Evolutionary conservation across 495 filamentous ascomycete species (phyloP).

Genomic region (Cercophora sp.): DNA sequence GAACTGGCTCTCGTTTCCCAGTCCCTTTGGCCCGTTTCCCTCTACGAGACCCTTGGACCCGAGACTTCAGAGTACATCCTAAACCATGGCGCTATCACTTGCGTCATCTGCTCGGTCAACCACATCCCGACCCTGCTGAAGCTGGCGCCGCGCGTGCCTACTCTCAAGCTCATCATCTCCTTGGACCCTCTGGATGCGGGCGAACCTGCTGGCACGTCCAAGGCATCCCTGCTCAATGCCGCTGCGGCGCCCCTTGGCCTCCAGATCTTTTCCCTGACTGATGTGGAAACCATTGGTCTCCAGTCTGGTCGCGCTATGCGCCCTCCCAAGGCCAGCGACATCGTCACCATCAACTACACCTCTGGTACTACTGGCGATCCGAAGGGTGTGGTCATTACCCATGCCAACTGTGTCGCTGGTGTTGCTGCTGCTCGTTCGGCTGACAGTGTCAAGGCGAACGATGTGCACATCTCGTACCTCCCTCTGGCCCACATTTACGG

Average conservation of each 20-base stretch:
- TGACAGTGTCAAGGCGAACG: slow-evolving; percentile 45
- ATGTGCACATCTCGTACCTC: slow-evolving; percentile 78
- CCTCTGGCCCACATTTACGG: slow-evolving; percentile 94
- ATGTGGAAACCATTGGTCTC: slow-evolving; percentile 73
- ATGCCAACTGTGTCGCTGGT: slow-evolving; percentile 74
- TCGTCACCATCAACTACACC: slow-evolving; percentile 96
- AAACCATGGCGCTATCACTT: slow-evolving; percentile 74
- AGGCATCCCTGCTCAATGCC: slow-evolving; percentile 68
- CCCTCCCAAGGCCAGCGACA: slow-evolving; percentile 68
- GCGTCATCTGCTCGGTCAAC: slow-evolving; percentile 73
- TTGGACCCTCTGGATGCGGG: slow-evolving; percentile 82
- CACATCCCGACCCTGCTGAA: slow-evolving; percentile 86
- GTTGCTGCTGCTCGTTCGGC: slow-evolving; percentile 54
- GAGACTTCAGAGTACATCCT: slow-evolving; percentile 92
- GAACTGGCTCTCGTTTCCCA: slow-evolving; percentile 90
- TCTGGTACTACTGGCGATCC: slow-evolving; percentile 92
- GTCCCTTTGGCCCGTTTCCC: slow-evolving; percentile 82
- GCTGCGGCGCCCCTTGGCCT: slow-evolving; percentile 70
- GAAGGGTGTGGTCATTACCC: slow-evolving; percentile 88
- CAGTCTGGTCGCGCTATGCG: slow-evolving; percentile 60
- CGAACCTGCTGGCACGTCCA: slow-evolving; percentile 73
- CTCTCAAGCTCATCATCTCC: slow-evolving; percentile 82
- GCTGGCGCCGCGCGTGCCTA: slow-evolving; percentile 71
- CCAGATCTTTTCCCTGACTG: slow-evolving; percentile 68
- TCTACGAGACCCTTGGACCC: slow-evolving; percentile 93